Conservation (phyloP, 129 eudicot species). For the Flaveria linearis region DNA sequence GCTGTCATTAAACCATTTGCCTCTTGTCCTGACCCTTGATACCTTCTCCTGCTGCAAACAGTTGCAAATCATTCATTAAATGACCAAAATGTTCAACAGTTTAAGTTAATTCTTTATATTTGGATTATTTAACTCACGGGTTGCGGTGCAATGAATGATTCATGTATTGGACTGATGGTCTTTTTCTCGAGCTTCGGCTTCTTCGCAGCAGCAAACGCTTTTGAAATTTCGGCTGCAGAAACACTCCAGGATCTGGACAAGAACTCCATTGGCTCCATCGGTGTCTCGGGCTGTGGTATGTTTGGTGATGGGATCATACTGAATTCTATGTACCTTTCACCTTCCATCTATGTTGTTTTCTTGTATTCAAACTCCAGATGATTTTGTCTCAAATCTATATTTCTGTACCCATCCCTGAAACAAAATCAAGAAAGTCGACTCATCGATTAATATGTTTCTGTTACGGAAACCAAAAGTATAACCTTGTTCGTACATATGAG, state of each 20-base stretch:
- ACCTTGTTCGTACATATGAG: neutral
- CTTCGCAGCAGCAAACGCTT: conserved; percentile 55
- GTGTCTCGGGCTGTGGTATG: conserved; percentile 62
- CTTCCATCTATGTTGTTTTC: conserved; percentile 29
- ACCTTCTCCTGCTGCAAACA: conserved; percentile 20
- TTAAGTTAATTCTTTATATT: too few species aligned
- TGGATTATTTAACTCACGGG: conserved; percentile 37
- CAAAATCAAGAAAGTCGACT: conserved; percentile 15
- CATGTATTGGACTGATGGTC: conserved; percentile 40
- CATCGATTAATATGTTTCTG: neutral
- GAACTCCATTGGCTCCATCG: conserved; percentile 87
- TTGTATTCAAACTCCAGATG: neutral
- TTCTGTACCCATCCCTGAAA: neutral
- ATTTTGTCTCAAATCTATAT: neutral
- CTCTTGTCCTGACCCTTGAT: conserved; percentile 36
- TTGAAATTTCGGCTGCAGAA: conserved; percentile 72
- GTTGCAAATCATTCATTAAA: neutral
- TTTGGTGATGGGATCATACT: conserved; percentile 18
- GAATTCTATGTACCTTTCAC: conserved; percentile 35
- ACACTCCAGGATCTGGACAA: conserved; percentile 89
- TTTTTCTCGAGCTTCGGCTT: conserved; percentile 42
- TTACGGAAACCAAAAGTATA: neutral
- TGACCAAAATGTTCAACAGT: neutral
- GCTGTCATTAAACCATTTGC: conserved; percentile 56
- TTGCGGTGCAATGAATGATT: conserved; percentile 39